A percentile compares a stretch with the other conserved stretches of the same genome.
These are phyloP conservation scores for Linaria vulgaris DNA, from an alignment of 257 asterid genomes.

Conservation along the genomic window DNA sequence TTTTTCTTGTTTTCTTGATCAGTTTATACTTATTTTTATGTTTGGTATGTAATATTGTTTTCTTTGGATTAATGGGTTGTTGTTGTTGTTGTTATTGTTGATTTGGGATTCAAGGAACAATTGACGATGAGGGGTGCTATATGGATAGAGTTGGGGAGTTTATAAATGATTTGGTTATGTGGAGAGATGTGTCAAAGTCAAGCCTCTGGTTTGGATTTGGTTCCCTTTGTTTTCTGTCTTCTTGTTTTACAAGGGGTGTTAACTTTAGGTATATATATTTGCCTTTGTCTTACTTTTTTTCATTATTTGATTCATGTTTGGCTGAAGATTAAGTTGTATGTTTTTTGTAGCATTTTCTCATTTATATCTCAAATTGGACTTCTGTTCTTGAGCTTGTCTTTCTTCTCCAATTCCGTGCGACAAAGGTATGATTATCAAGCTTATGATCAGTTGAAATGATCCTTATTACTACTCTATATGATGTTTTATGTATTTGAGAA, in stretches of 20 bases:
- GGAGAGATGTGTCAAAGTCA: slow-evolving; percentile 91
- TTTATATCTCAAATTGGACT: slow-evolving; percentile 76
- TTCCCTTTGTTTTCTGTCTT: slow-evolving; percentile 72
- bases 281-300: not conserved
- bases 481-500: slow-evolving; percentile 1
- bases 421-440: slow-evolving; percentile 50
- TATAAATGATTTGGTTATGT: slow-evolving; percentile 68
- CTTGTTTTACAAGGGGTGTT: slow-evolving; percentile 68
- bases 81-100: not conserved
- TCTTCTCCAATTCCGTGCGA: slow-evolving; percentile 68
- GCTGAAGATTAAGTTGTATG: not conserved
- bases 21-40: not conserved
- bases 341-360: slow-evolving; percentile 71
- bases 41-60: no score
- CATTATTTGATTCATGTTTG: not conserved
- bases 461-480: not conserved
- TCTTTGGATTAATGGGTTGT: slow-evolving; percentile 1
- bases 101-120: slow-evolving; percentile 31
- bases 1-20: slow-evolving; percentile 2
- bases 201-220: slow-evolving; percentile 99
- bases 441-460: not conserved
- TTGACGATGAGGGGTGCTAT: slow-evolving; percentile 44
- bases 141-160: slow-evolving; percentile 52
- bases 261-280: slow-evolving; percentile 58
- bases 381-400: slow-evolving; percentile 62